phyloP scores from a whole-genome alignment of 257 asterid species.

The Nicotiana obtusifolia region DNA sequence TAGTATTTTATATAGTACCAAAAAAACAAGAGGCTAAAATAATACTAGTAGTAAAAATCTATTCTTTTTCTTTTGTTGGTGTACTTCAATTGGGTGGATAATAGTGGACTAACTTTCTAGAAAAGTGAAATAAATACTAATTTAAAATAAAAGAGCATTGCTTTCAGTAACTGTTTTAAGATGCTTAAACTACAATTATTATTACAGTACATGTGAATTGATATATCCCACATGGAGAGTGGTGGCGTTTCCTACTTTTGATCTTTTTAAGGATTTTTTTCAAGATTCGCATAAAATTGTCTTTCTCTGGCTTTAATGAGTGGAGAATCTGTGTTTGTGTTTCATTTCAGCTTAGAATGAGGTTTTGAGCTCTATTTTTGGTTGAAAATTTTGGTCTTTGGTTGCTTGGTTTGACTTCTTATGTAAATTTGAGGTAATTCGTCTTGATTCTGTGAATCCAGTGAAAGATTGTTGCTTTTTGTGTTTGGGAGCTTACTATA shows the following conservation, averaged over 20 bases:
- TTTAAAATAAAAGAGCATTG: not conserved
- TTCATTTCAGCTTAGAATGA: conserved; percentile 18
- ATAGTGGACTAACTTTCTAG: not conserved
- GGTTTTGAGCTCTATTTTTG: conserved; percentile 13
- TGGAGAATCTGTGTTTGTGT: not conserved
- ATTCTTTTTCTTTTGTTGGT: not conserved
- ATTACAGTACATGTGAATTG: not conserved
- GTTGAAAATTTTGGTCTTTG: conserved; percentile 18
- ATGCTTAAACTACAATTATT: conserved; percentile 2
- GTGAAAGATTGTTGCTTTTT: conserved; percentile 5
- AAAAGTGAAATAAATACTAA: not conserved
- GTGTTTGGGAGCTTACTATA: conserved; percentile 6
- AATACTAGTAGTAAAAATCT: not conserved
- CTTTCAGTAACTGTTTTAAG: conserved; percentile 18
- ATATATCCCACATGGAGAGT: not conserved
- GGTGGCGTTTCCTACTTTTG: not conserved
- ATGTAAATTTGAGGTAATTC: conserved; percentile 12
- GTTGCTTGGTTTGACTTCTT: conserved; percentile 4
- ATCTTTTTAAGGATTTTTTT: conserved; percentile 10
- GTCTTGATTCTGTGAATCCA: conserved; percentile 8
- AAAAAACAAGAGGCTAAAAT: not conserved
- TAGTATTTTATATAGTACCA: conserved; percentile 1
- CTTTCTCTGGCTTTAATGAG: not conserved
- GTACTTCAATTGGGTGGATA: not conserved
- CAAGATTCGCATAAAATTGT: conserved; percentile 8